phyloP scores from a whole-genome alignment of 805 yeast genomes.

The Barnettozyma salicaria region DNA sequence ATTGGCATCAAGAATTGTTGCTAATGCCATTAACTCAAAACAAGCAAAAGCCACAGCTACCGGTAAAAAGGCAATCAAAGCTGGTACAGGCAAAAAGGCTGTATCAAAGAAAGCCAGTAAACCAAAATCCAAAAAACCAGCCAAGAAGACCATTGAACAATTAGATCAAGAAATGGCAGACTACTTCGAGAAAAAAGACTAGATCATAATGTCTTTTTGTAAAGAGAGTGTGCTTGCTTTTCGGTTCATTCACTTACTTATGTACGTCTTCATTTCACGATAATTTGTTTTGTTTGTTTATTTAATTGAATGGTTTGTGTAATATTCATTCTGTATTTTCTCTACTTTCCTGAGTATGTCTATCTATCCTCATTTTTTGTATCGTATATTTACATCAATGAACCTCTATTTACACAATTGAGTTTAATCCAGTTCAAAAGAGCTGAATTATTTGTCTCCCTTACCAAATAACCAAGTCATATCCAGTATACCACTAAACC shows the following conservation, averaged over 20 bases:
- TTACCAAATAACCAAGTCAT: constrained; percentile 20
- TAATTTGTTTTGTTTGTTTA: neutral
- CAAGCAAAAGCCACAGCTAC: constrained; percentile 5
- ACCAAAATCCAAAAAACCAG: constrained; percentile 35
- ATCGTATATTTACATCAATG: constrained; percentile 1
- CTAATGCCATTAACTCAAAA: constrained; percentile 31
- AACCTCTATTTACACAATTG: too few species aligned
- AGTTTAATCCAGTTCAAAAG: too few species aligned
- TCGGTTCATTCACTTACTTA: neutral
- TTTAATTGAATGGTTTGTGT: neutral
- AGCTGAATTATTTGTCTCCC: constrained; percentile 3
- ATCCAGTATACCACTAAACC: constrained; percentile 25
- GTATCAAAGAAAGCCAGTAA: constrained; percentile 11
- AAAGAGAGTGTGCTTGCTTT: too few species aligned
- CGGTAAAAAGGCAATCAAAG: constrained; percentile 1
- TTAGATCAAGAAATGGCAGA: constrained; percentile 98
- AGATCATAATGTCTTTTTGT: too few species aligned
- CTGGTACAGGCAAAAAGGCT: too few species aligned
- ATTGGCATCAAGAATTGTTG: constrained; percentile 65
- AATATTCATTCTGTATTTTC: neutral
- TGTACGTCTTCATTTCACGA: neutral
- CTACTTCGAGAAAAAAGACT: constrained; percentile 59
- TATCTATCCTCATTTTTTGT: neutral
- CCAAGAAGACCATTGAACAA: constrained; percentile 80
- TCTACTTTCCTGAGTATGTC: neutral